Evolutionary conservation across 2,329 filamentous ascomycete genomes (phyloP).

Genomic region (Xylaria hypoxylon): DNA sequence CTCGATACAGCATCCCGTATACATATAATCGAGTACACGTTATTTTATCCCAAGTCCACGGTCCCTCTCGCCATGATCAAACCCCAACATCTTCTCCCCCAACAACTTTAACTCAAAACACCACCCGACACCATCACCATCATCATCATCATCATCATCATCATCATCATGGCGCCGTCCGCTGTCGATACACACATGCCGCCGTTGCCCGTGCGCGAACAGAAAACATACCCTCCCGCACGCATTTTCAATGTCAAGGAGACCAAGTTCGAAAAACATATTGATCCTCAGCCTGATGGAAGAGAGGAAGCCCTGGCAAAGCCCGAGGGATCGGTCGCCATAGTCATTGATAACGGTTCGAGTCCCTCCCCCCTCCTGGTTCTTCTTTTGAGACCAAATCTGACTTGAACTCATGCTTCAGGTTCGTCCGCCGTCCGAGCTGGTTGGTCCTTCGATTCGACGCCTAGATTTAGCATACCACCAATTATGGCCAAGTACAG

Average conservation of each 20-base stretch:
- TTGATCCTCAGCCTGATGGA: constrained; percentile 71
- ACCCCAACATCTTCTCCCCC: constrained; percentile 17
- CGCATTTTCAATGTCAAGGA: constrained; percentile 72
- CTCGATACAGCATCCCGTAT: no score
- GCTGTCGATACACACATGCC: constrained; percentile 60
- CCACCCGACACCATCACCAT: background rate
- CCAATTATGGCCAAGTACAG: constrained; percentile 96
- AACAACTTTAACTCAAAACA: constrained; percentile 25
- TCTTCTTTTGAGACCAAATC: constrained; percentile 21
- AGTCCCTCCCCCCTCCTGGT: background rate
- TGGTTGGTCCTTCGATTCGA: constrained; percentile 92
- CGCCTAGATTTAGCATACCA: constrained; percentile 82
- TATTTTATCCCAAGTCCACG: constrained; percentile 10
- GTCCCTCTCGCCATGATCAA: constrained; percentile 39
- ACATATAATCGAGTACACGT: background rate
- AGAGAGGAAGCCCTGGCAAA: constrained; percentile 73
- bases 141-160: background rate
- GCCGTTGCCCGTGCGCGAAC: constrained; percentile 54
- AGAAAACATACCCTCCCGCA: constrained; percentile 63
- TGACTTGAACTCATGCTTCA: constrained; percentile 53
- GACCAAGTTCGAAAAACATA: constrained; percentile 68
- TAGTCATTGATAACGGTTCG: constrained; percentile 97
- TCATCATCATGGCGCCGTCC: constrained; percentile 63
- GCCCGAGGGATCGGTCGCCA: constrained; percentile 73
- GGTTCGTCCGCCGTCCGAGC: constrained; percentile 90